Conservation (phyloP, 306 rosid genomes). For the Dryas octopetala region DNA sequence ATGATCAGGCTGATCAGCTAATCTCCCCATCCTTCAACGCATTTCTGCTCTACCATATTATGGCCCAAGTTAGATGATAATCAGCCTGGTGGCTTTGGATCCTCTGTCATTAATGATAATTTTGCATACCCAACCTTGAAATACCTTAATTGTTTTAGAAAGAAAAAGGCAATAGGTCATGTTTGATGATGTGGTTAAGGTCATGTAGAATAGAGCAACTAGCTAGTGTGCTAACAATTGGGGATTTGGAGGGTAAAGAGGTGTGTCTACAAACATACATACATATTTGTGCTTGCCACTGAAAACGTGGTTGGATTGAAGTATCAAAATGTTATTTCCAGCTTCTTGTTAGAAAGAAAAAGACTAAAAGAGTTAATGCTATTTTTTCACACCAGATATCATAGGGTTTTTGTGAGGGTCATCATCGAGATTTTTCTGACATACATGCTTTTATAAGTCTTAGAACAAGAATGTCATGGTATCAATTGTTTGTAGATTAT, state of each 20-base stretch:
- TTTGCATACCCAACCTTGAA: not conserved
- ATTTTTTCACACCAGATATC: not conserved
- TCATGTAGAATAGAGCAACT: not conserved
- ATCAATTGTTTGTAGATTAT: slow-evolving; percentile 9
- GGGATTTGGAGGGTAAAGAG: slow-evolving; percentile 1
- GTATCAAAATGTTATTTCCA: not conserved
- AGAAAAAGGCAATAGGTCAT: slow-evolving; percentile 3
- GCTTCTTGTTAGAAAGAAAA: not conserved
- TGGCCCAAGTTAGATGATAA: not conserved
- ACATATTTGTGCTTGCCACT: slow-evolving; percentile 2
- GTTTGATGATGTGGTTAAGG: not conserved
- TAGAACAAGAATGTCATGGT: not conserved
- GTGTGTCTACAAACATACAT: not conserved
- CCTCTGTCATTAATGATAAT: not conserved
- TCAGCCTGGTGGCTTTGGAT: not conserved
- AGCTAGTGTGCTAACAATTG: not conserved
- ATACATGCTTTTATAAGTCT: not conserved
- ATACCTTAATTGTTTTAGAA: not conserved
- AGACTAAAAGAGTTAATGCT: not conserved
- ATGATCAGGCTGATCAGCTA: not conserved
- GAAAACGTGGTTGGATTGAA: not conserved
- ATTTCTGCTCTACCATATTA: not conserved
- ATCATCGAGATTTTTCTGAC: not conserved
- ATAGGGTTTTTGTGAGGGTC: not conserved
- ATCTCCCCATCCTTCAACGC: not conserved